These are phyloP conservation scores for Calonectria crousiana DNA, from an alignment of 2,329 filamentous ascomycete genomes.

Conservation along the genomic window DNA sequence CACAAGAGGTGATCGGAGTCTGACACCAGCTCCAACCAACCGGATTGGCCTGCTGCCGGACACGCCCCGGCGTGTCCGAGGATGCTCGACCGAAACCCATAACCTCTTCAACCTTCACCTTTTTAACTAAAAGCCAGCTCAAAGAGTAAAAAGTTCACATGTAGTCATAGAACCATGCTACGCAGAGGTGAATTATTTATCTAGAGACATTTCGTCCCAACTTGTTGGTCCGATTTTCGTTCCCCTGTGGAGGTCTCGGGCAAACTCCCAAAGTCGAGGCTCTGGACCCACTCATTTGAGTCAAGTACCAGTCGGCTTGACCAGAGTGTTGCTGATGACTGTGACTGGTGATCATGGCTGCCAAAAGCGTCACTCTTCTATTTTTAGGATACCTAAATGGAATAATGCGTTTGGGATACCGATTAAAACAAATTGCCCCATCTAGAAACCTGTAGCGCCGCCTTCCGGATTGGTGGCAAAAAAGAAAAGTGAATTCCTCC, in stretches of 20 bases:
- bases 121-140: neutral
- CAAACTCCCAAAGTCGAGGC: neutral
- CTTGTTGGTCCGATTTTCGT: too few species aligned
- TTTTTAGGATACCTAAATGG: too few species aligned
- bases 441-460: too few species aligned
- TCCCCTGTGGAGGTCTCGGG: too few species aligned
- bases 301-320: neutral
- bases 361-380: neutral
- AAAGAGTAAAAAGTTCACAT: neutral
- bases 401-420: too few species aligned
- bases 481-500: too few species aligned
- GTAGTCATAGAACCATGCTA: neutral
- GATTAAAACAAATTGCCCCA: too few species aligned
- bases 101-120: too few species aligned
- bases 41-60: neutral
- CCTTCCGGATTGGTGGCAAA: too few species aligned
- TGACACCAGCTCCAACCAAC: neutral
- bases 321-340: too few species aligned
- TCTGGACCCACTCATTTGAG: neutral
- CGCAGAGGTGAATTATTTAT: neutral
- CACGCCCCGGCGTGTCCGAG: neutral
- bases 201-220: neutral
- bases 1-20: neutral
- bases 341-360: too few species aligned
- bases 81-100: neutral